A percentile compares a stretch with the other conserved stretches of the same genome.
phyloP scores from a whole-genome alignment of 108 stramenopile species.

The Skeletonema grethae region DNA sequence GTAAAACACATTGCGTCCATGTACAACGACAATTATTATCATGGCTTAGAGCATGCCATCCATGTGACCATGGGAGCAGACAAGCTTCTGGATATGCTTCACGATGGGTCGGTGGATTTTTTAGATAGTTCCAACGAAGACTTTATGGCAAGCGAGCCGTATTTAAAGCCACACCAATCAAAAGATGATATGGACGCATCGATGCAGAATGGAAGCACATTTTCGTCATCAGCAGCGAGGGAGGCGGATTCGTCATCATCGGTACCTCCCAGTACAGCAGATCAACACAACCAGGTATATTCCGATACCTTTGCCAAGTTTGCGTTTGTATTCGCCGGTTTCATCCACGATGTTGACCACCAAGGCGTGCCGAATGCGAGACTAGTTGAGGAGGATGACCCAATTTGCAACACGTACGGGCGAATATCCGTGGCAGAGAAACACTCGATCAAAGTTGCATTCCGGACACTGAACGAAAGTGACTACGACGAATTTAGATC shows the following conservation, averaged over 20 bases:
- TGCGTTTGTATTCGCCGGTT: conserved; percentile 50
- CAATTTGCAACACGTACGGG: conserved; percentile 43
- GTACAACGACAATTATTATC: conserved; percentile 65
- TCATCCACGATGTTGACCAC: conserved; percentile 60
- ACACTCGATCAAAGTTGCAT: conserved; percentile 50
- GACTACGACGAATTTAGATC: conserved; percentile 34
- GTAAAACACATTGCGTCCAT: conserved; percentile 61
- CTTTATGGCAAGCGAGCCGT: background rate
- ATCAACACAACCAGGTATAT: conserved; percentile 19
- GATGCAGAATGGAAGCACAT: background rate
- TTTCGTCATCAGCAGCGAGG: background rate
- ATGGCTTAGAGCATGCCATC: conserved; percentile 67
- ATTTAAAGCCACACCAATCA: background rate
- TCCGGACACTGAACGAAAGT: conserved; percentile 33
- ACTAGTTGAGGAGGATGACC: conserved; percentile 59
- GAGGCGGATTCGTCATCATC: background rate
- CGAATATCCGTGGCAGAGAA: conserved; percentile 57
- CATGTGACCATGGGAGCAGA: conserved; percentile 62
- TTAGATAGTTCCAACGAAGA: conserved; percentile 13
- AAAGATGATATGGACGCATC: background rate
- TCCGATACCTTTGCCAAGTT: conserved; percentile 53
- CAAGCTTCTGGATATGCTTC: conserved; percentile 60
- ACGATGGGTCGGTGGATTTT: conserved; percentile 22
- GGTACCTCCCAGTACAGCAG: conserved; percentile 7
- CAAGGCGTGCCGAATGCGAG: conserved; percentile 61